Percentiles rank a stretch among this genome's conserved stretches.
phyloP scores from a whole-genome alignment of 2,329 filamentous ascomycete genomes.

The Ceratocystis papillata region DNA sequence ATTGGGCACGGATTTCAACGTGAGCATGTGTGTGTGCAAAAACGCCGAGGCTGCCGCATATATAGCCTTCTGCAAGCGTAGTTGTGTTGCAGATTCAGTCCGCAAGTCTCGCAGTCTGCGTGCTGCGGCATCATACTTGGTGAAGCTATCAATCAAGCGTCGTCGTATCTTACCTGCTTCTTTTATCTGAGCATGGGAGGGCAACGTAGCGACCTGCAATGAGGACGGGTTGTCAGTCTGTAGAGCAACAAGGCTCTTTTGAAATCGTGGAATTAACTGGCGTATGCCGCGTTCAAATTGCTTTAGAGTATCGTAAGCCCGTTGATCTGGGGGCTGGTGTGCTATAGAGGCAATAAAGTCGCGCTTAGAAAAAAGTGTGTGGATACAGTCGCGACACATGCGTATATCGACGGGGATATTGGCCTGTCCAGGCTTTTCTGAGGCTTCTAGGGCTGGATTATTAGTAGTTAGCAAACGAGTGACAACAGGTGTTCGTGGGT shows the following conservation, averaged over 20 bases:
- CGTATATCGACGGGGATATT: constrained; percentile 68
- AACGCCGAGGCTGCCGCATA: constrained; percentile 75
- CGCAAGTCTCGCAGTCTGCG: constrained; percentile 70
- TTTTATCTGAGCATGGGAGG: constrained; percentile 56
- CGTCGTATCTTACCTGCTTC: constrained; percentile 87
- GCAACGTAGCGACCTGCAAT: constrained; percentile 22
- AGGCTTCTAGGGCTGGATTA: constrained; percentile 30
- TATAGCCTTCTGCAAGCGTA: constrained; percentile 66
- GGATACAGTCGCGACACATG: constrained; percentile 82
- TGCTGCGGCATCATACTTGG: constrained; percentile 74
- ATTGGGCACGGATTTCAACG: constrained; percentile 63
- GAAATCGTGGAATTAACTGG: constrained; percentile 71
- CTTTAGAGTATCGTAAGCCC: constrained; percentile 68
- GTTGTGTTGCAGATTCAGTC: constrained; percentile 60
- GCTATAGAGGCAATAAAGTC: constrained; percentile 65
- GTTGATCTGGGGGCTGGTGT: constrained; percentile 61
- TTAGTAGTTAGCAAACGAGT: neutral
- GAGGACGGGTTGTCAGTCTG: constrained; percentile 27
- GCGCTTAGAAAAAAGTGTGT: constrained; percentile 50
- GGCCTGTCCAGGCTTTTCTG: constrained; percentile 33
- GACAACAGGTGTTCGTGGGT: neutral
- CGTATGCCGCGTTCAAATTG: constrained; percentile 85
- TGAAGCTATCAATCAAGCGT: constrained; percentile 76
- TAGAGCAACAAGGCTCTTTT: constrained; percentile 60
- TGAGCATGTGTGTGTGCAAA: constrained; percentile 81